These are phyloP conservation scores for Paecilomyces variotii DNA, from an alignment of 2,329 filamentous ascomycete species.

Conservation along the genomic window DNA sequence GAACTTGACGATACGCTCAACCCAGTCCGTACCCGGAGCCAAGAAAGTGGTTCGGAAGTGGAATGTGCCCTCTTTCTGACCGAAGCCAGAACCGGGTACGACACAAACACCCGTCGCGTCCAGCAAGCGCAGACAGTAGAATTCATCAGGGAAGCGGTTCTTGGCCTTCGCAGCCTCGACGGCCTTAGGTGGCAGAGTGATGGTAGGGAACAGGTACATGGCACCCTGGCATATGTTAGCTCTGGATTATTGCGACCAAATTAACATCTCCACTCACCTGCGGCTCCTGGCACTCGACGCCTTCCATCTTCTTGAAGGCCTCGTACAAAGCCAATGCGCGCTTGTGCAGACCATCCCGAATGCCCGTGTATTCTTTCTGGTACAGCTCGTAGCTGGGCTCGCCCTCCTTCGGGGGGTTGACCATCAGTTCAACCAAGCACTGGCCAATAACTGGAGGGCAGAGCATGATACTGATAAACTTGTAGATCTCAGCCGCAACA, in stretches of 20 bases:
- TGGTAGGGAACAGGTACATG: constrained; percentile 99
- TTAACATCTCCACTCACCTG: constrained; percentile 41
- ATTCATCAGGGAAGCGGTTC: constrained; percentile 74
- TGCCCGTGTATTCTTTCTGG: constrained; percentile 72
- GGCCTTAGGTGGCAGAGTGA: constrained; percentile 69
- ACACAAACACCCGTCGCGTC: constrained; percentile 93
- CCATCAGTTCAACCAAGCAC: constrained; percentile 95
- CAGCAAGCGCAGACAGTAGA: constrained; percentile 84
- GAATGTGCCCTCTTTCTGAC: constrained; percentile 80
- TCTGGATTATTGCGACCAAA: background rate
- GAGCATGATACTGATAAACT: constrained; percentile 94
- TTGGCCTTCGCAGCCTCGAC: constrained; percentile 66
- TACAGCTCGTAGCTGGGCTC: constrained; percentile 81
- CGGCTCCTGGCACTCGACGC: constrained; percentile 80
- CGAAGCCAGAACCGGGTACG: constrained; percentile 86
- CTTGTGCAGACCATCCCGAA: constrained; percentile 68
- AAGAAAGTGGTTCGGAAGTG: constrained; percentile 98
- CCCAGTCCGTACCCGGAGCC: constrained; percentile 93
- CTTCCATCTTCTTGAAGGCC: constrained; percentile 91
- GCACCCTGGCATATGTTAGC: constrained; percentile 53
- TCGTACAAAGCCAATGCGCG: constrained; percentile 80
- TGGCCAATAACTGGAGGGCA: constrained; percentile 93
- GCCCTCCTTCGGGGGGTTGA: constrained; percentile 81
- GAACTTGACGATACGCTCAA: constrained; percentile 77
- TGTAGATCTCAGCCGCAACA: constrained; percentile 93